Base-by-base conservation (phyloP, 164 flowering plant genomes). In the Berberis thunbergii region DNA sequence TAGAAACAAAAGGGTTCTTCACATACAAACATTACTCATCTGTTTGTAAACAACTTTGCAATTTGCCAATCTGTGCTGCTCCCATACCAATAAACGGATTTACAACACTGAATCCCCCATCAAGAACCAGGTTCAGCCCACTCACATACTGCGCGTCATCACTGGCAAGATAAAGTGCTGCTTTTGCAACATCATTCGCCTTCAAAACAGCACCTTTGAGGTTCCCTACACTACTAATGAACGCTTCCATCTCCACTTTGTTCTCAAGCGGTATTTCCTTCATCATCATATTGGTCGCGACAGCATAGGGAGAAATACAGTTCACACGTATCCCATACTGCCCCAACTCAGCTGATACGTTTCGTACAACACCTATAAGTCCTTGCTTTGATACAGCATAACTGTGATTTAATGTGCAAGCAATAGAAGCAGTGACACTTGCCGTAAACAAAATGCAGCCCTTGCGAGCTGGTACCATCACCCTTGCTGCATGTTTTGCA, bases 281-380 rank as follows among this genome's bases (percentile, higher is more conserved):
- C 4, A 3, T 41, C 12, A 42, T 1, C 44, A 57, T 6, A 4
- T 26, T 11, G 2, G 60, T 40, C 5, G 7, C 44, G 41, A 57
- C 43, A 4, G 43, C 11, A 41, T 57, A 57, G 1, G 60, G 60
- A 8, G 60, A 57, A 1, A 57, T 6, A 41, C 60, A 57, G 7
- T 57, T 57, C 60, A 57, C 60, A 9, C 60, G 39, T 4, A 57
- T 57, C 9, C 60, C 43, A 57, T 39, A 41, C 6, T 57, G 9
- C 4, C 44, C 60, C 7, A 57, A 41, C 9, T 57, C 60, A 42
- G 7, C 60, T 3, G 41, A 40, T 6, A 57, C 3, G 41, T 57
- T 57, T 6, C 9, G 4, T 9, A 3, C 7, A 3, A 57, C 3
- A 9, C 60, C 60, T 9, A 38, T 10, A 3, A 57, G 3, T 1